phyloP scores from a whole-genome alignment of 75 land plant species.

The Picea sitchensis region DNA sequence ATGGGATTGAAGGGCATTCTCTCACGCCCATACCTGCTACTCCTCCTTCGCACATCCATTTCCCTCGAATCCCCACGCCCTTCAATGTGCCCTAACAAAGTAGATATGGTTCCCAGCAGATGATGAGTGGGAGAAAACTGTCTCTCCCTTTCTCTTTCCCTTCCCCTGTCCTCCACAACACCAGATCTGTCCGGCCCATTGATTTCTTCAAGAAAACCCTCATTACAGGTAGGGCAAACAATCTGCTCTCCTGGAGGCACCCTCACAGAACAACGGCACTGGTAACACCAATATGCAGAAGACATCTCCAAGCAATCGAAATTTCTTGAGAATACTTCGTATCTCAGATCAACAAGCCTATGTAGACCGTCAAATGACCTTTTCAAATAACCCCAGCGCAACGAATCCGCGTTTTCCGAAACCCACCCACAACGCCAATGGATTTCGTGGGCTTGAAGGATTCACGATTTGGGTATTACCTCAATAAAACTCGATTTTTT shows the following conservation, averaged over 20 bases:
- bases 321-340: too few relatives aligned
- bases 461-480: too few relatives aligned
- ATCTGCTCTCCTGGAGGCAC: slow-evolving; percentile 20
- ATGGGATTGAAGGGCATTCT: slow-evolving; percentile 54
- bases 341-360: too few relatives aligned
- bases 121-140: slow-evolving; percentile 20
- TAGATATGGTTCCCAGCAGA: slow-evolving; percentile 19
- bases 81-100: background rate
- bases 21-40: slow-evolving; percentile 30
- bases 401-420: too few relatives aligned
- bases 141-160: slow-evolving; percentile 10
- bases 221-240: slow-evolving; percentile 50
- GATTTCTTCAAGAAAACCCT: slow-evolving; percentile 54
- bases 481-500: too few relatives aligned
- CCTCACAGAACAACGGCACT: slow-evolving; percentile 49
- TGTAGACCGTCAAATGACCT: too few relatives aligned
- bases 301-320: background rate
- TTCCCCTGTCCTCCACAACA: background rate
- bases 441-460: too few relatives aligned
- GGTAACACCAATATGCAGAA: slow-evolving; percentile 62
- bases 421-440: too few relatives aligned
- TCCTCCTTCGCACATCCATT: background rate
- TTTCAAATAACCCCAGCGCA: too few relatives aligned
- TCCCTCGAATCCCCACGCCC: slow-evolving; percentile 8
- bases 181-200: background rate